Evolutionary conservation across 2,329 filamentous ascomycete genomes (phyloP).

Genomic region (Microdochium trichocladiopsis): DNA sequence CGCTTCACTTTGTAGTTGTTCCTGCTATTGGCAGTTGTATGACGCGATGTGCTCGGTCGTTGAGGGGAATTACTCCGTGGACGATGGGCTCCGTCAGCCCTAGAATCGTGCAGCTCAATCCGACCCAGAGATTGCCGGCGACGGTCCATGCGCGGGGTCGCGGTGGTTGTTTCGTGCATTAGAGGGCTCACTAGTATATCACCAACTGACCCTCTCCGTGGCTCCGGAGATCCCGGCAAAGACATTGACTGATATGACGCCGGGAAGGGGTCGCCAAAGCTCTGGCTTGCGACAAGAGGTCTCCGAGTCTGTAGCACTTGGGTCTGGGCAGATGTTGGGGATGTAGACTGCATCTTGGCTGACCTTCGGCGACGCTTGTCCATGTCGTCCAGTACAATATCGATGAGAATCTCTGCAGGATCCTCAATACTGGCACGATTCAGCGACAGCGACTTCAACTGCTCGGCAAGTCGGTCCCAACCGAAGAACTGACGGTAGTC

Average conservation of each 20-base stretch:
- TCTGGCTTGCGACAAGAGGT: constrained; percentile 33
- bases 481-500: constrained; percentile 97
- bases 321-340: constrained; percentile 47
- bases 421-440: constrained; percentile 86
- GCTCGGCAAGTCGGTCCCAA: constrained; percentile 90
- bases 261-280: constrained; percentile 21
- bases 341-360: constrained; percentile 69
- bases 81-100: constrained; percentile 26
- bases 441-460: constrained; percentile 80
- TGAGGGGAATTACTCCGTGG: constrained; percentile 77
- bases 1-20: constrained; percentile 70
- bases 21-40: constrained; percentile 59
- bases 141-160: constrained; percentile 22
- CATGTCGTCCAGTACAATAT: constrained; percentile 94
- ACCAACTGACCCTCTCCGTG: constrained; percentile 31
- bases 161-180: constrained; percentile 23
- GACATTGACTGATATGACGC: constrained; percentile 52
- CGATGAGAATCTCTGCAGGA: constrained; percentile 79
- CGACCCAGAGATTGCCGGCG: constrained; percentile 37
- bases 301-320: not conserved
- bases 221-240: constrained; percentile 56
- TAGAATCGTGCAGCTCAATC: constrained; percentile 40
- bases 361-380: constrained; percentile 84
- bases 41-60: constrained; percentile 69
- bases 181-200: constrained; percentile 43